Evolutionary conservation across 1,139 yeast genomes (phyloP), one percentile per base, ranked within the genome.

Genomic region (Suhomyces maxii): DNA sequence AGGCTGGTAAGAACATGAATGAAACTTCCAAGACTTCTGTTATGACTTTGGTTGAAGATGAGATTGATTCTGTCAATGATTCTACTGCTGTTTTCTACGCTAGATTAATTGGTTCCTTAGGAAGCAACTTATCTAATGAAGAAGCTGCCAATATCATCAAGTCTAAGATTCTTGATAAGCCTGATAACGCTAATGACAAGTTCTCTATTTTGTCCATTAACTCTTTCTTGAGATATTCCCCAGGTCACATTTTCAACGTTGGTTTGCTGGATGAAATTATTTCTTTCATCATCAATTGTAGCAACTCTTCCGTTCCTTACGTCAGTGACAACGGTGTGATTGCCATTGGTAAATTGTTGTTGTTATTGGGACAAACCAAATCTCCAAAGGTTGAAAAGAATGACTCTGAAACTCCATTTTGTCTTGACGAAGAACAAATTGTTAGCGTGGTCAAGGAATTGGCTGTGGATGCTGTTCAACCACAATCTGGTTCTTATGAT

Each of bases 281-380:
- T 37, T 65, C 70, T 2, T 83, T 78, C 55, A 65, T 87, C 39
- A 57, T 76, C 26, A 61, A 59, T 13, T 77, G 83, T 40, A 66
- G 81, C 30, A 67, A 75, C 25, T 73, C 84, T 1, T 46, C 69
- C 2, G 65, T 72, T 40, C 71, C 80, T n/a, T 81, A 81, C 55
- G 73, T 89, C 47, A 77, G 86, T 54, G 97, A 89, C 56, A 86
- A 87, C 58, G 85, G 91, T n/a, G 76, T 86, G 4, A 67, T 86
- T 47, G 98, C 96, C 3, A 76, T 86, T 45, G 97, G 97, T 51
- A 91, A 91, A 67, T 55, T 86, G n/a, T 68, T 89, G 48, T 70
- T 90, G 44, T 67, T 81, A 38, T 62, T 73, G 31, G 73, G 68
- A 9, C 78, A 72, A 50, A 63, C 44, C 10, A 68, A 69, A 37